Percentiles rank a stretch among this genome's conserved stretches.
Evolutionary conservation across 108 stramenopile genomes (phyloP).

Genomic region (Cyclotella baltica): DNA sequence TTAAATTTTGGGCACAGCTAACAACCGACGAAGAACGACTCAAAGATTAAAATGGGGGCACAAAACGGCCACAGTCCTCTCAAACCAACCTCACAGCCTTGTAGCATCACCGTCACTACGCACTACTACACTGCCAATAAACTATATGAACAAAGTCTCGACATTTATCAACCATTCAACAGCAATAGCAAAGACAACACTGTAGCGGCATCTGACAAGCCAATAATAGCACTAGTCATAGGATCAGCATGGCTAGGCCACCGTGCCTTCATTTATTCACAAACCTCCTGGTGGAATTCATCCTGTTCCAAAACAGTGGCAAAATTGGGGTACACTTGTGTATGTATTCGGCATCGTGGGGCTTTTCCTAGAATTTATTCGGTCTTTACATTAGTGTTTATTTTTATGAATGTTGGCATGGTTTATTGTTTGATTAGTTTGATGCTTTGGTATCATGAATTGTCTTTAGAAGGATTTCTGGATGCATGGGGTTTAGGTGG

Average conservation of each 20-base stretch:
- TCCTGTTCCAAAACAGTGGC: constrained; percentile 59
- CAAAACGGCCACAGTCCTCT: no score
- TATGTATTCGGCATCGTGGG: constrained; percentile 76
- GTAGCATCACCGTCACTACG: not conserved
- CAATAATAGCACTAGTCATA: constrained; percentile 65
- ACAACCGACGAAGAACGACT: no score
- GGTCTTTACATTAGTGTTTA: constrained; percentile 20
- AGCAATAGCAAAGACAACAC: not conserved
- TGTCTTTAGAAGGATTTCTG: not conserved
- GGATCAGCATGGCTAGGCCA: constrained; percentile 81
- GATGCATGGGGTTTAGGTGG: constrained; percentile 1
- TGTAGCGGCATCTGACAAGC: constrained; percentile 6
- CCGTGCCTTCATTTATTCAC: constrained; percentile 47
- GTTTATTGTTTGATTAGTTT: not conserved
- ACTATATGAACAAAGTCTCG: constrained; percentile 67
- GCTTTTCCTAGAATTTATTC: constrained; percentile 49
- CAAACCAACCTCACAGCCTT: no score
- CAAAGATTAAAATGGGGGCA: no score
- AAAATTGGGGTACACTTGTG: constrained; percentile 50
- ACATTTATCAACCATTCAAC: constrained; percentile 60
- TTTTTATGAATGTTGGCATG: constrained; percentile 17
- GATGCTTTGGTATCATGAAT: constrained; percentile 11
- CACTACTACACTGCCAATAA: constrained; percentile 39
- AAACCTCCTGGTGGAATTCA: constrained; percentile 76
- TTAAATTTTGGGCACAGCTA: no score